Base-by-base conservation (phyloP, 2,329 filamentous ascomycete genomes). In the Cladosporium sp. region DNA sequence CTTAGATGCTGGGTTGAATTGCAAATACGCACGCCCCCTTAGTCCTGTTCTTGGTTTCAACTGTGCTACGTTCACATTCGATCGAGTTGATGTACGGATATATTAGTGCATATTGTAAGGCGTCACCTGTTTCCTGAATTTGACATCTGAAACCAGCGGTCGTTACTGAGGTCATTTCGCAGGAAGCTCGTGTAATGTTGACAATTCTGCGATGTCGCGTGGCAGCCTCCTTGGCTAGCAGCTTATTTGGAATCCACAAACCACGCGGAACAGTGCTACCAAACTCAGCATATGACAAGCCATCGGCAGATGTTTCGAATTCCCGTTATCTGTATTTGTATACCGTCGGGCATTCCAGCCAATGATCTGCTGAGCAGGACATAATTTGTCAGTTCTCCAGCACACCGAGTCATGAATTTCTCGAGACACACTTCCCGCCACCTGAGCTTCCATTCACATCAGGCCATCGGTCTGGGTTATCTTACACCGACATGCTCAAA, bases 311-410 rank as follows among this genome's bases (percentile, higher is more conserved):
- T 5, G 55, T 57, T 23, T 40, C 33, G 28, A 57, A 57, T 37
- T 40, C 23, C 23, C n/a, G 31, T 35, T 33, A 23, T 21, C 33
- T 33, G 55, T 40, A 26, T 57, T 33, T 18, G 23, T 57, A 57
- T 40, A 40, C n/a, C n/a, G 3, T 37, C 33, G n/a, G 10, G 16
- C 3, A 10, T 31, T 5, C 28, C 33, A 40, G 55, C 55, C 55
- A 57, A 57, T 57, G 31, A 26, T 3, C 16, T 21, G 7, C 33
- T 18, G 28, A 14, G 12, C 21, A 14, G 6, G 55, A 14, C 33
- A 56, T 28, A 40, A 57, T 57, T 57, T 57, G 55, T 57, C 55
- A 57, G 18, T 21, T 10, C 29, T n/a, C 29, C 52, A 55, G 29
- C 28, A 6, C 52, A 29, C 16, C 31, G 33, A 57, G 31, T 57